A percentile compares a stretch with the other conserved stretches of the same genome.
phyloP scores from a whole-genome alignment of 257 asterid genomes.

The Datura wrightii region DNA sequence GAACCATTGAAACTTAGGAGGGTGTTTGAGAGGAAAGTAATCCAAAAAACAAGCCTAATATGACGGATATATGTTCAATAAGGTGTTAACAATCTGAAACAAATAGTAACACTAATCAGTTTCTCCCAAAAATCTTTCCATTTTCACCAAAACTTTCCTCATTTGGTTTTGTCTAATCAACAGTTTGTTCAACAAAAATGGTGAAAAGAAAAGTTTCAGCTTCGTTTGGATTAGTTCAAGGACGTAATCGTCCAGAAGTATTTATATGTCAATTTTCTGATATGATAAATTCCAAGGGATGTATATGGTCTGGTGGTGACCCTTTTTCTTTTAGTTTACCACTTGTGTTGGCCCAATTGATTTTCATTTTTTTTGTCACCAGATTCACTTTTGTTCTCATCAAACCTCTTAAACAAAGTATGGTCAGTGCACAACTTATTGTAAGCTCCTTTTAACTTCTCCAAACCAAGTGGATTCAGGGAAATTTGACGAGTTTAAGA shows the following conservation, averaged over 20 bases:
- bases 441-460: constrained; percentile 47
- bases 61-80: constrained; percentile 14
- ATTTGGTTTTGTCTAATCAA: neutral
- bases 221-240: constrained; percentile 48
- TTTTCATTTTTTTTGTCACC: constrained; percentile 38
- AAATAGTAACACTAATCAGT: neutral
- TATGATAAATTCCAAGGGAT: constrained; percentile 49
- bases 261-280: constrained; percentile 51
- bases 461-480: too few relatives aligned
- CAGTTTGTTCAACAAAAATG: too few relatives aligned
- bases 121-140: neutral
- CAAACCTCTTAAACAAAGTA: constrained; percentile 59
- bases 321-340: constrained; percentile 51
- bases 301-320: constrained; percentile 53
- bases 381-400: constrained; percentile 41
- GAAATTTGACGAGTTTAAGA: neutral
- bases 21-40: constrained; percentile 14
- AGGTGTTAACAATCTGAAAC: neutral
- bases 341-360: constrained; percentile 45
- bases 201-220: constrained; percentile 24
- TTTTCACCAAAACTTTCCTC: neutral
- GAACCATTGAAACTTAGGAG: neutral
- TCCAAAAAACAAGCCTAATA: neutral
- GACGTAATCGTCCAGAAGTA: constrained; percentile 42
- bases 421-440: constrained; percentile 64